These are phyloP conservation scores for Exutisphaerella laricina DNA, from an alignment of 2,329 filamentous ascomycete genomes.

Conservation along the genomic window DNA sequence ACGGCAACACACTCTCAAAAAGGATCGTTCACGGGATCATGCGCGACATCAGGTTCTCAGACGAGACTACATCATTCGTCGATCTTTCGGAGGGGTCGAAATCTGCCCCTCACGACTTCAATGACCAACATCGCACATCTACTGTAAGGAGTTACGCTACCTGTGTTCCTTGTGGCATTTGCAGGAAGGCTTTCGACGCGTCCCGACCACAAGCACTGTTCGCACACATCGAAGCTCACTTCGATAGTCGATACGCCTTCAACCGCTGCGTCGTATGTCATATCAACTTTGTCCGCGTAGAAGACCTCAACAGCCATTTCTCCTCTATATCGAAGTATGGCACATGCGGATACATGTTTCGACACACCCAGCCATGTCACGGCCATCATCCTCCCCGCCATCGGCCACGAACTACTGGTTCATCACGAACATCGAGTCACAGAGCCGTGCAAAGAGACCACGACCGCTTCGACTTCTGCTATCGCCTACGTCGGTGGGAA, in stretches of 20 bases:
- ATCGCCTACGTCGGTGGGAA: slow-evolving; percentile 21
- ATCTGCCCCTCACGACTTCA: too few relatives aligned
- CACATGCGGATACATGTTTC: slow-evolving; percentile 19
- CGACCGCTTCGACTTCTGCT: slow-evolving; percentile 18
- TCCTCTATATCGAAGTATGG: slow-evolving; percentile 7
- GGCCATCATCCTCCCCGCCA: slow-evolving; percentile 20
- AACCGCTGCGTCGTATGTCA: slow-evolving; percentile 16
- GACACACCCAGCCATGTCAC: slow-evolving; percentile 14
- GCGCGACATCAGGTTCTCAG: too few relatives aligned
- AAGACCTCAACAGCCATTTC: slow-evolving; percentile 15
- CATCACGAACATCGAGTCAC: background rate
- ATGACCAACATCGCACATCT: too few relatives aligned
- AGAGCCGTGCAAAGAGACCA: slow-evolving; percentile 1
- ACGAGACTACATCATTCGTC: too few relatives aligned
- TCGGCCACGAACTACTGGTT: background rate
- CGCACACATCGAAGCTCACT: slow-evolving; percentile 7
- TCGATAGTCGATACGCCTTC: slow-evolving; percentile 6
- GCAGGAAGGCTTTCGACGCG: slow-evolving; percentile 7
- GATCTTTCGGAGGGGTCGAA: too few relatives aligned
- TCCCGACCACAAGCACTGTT: slow-evolving; percentile 1
- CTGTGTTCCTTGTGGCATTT: slow-evolving; percentile 6
- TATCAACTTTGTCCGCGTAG: slow-evolving; percentile 17
- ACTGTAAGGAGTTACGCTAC: slow-evolving; percentile 1
- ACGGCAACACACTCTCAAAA: too few relatives aligned
- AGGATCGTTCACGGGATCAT: too few relatives aligned